Percentiles rank a stretch among this genome's conserved stretches.
These are phyloP conservation scores for Colletotrichum destructivum DNA, from an alignment of 2,329 filamentous ascomycete species.

Conservation along the genomic window DNA sequence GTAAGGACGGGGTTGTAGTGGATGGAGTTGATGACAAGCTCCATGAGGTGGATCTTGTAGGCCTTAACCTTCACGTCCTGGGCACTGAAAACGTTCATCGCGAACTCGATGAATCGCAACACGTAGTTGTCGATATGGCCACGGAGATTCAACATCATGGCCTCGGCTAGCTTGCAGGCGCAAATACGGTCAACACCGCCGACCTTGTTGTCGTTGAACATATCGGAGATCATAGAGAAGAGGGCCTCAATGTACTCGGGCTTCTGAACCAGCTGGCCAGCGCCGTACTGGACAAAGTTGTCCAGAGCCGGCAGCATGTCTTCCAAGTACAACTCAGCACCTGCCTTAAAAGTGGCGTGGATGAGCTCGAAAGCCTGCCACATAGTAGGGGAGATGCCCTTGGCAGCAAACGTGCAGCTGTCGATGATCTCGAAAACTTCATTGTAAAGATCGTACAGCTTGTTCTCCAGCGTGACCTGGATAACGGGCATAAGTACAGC, in stretches of 20 bases:
- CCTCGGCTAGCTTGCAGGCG: conserved; percentile 96
- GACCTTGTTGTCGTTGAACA: conserved; percentile 93
- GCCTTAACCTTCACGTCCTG: conserved; percentile 90
- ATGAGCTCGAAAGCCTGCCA: conserved; percentile 99
- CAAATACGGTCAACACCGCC: conserved; percentile 96
- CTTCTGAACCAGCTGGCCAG: conserved; percentile 84
- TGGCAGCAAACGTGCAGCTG: conserved; percentile 98
- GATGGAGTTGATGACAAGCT: conserved; percentile 98
- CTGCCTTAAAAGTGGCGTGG: conserved; percentile 96
- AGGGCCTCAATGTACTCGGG: conserved; percentile 90
- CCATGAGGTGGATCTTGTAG: conserved; percentile 96
- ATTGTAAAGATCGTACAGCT: conserved; percentile 97
- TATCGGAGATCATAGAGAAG: conserved; percentile 93
- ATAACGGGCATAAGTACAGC: conserved; percentile 98
- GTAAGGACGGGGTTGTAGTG: conserved; percentile 95
- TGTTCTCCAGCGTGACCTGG: conserved; percentile 95
- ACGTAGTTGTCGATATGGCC: conserved; percentile 91
- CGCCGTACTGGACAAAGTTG: conserved; percentile 97
- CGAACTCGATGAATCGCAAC: conserved; percentile 88
- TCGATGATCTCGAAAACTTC: conserved; percentile 99
- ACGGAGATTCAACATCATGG: conserved; percentile 95
- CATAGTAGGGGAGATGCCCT: conserved; percentile 96
- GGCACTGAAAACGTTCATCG: conserved; percentile 84
- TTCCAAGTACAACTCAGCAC: conserved; percentile 96
- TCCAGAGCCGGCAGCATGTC: conserved; percentile 98